phyloP scores from a whole-genome alignment of 306 rosid species.

The Pueraria montana region DNA sequence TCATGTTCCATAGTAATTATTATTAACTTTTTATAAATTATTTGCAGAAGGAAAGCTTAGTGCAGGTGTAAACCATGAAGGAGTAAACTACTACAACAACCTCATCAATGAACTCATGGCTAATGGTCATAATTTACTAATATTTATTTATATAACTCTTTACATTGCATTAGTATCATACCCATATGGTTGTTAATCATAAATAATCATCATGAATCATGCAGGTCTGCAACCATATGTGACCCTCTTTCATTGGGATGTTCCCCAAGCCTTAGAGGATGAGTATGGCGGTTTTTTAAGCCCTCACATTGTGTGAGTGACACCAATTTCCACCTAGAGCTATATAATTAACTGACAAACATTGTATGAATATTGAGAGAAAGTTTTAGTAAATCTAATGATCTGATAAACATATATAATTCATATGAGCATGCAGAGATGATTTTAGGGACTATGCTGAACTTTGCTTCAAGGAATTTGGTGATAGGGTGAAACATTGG shows the following conservation, averaged over 20 bases:
- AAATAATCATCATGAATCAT: conserved; percentile 10
- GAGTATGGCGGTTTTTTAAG: conserved; percentile 68
- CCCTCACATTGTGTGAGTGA: conserved; percentile 61
- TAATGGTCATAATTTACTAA: conserved; percentile 54
- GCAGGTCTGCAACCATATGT: conserved; percentile 54
- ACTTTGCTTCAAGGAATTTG: conserved; percentile 72
- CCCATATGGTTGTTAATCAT: conserved; percentile 5
- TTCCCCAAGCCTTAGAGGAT: conserved; percentile 59
- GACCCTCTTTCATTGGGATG: conserved; percentile 56
- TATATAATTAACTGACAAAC: background rate
- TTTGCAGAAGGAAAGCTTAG: conserved; percentile 65
- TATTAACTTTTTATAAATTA: conserved; percentile 26
- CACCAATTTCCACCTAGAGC: conserved; percentile 17
- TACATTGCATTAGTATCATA: background rate
- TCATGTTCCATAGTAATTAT: background rate
- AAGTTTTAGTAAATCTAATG: conserved; percentile 21
- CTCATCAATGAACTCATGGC: conserved; percentile 64
- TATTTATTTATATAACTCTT: background rate
- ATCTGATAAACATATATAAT: conserved; percentile 9
- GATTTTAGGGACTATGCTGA: conserved; percentile 69
- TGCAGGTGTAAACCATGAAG: conserved; percentile 68
- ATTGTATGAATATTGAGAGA: conserved; percentile 7
- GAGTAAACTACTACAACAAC: conserved; percentile 67
- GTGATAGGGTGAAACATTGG: conserved; percentile 79
- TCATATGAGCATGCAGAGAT: conserved; percentile 46